Base-by-base conservation (phyloP, 1,284 basidiomycete genomes). In the Microbotryomycetes sp. region DNA sequence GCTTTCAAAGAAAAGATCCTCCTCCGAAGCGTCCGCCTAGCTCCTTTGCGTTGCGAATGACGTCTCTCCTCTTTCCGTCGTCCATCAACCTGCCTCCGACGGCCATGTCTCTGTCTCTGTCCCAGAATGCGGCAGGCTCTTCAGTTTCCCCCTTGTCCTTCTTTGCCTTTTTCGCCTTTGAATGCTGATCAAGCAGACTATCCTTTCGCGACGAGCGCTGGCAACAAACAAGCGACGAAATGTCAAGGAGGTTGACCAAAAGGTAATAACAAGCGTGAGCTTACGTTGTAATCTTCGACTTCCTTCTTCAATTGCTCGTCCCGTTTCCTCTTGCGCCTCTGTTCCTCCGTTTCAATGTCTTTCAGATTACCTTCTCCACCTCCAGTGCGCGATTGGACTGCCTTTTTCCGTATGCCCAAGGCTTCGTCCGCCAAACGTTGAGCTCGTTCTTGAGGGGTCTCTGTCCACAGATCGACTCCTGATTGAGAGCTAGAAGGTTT, bases 361-460 rank as follows among this genome's bases (percentile, higher is more conserved):
- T n/a, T n/a, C n/a, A n/a, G n/a, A n/a, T n/a, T n/a, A 3, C 78
- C 80, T 35, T 76, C 74, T 3, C 71, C 72, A 5, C 73, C 73
- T 18, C 76, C 76, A 3, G 73, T 75, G 13, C 79, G 79, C 7
- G 79, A 78, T 53, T 84, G 83, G 57, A 78, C 83, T 0, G 83
- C 84, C 28, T 85, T 82, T 55, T 88, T 80, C 73, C 87, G 88
- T 74, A 87, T 86, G 9, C 91, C 91, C 16, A 85, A 81, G 1
- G 91, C 83, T 73, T 94, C 92, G 72, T 94, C 91, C 2, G 84
- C 84, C 16, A 93, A 76, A 2, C 91, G 81, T 71, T 91, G 84
- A 70, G 88, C 87, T 15, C 86, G 81, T 71, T 96, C 89, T 0
- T 84, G 85, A 0, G 91, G 92, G 0, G 91, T 94, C 78, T 96